phyloP scores from a whole-genome alignment of 305 asterid species.

The Plantago lanceolata region DNA sequence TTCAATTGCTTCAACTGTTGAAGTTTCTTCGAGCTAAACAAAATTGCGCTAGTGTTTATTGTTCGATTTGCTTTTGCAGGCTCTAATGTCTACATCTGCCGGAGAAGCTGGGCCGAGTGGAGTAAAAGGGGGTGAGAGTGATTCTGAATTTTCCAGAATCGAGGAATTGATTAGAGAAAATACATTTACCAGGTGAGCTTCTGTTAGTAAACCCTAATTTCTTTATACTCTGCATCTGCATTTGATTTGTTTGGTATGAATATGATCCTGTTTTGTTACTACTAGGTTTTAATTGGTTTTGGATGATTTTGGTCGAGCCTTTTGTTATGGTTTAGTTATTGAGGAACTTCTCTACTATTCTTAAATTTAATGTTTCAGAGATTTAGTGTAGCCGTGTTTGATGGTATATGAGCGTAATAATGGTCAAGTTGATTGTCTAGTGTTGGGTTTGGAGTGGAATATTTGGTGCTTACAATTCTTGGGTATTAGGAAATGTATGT shows the following conservation, averaged over 20 bases:
- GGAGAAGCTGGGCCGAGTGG: conserved; percentile 34
- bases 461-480: not conserved
- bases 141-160: conserved; percentile 50
- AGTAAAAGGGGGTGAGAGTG: conserved; percentile 26
- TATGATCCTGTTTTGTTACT: conserved; percentile 20
- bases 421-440: too few species aligned
- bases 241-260: not conserved
- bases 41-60: conserved; percentile 9
- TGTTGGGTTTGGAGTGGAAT: not conserved
- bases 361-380: too few species aligned
- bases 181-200: conserved; percentile 60
- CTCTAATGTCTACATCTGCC: conserved; percentile 38
- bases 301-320: not conserved
- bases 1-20: not conserved
- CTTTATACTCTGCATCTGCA: not conserved
- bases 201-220: not conserved
- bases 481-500: not conserved
- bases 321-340: conserved; percentile 1
- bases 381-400: too few species aligned
- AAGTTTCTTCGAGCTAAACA: not conserved
- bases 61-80: conserved; percentile 31
- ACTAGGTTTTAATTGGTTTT: conserved; percentile 19
- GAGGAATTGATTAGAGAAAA: conserved; percentile 64
- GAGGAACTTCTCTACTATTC: not conserved
- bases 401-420: too few species aligned